Conservation (phyloP, 106 monocot species). For the Dendrobium officinale region DNA sequence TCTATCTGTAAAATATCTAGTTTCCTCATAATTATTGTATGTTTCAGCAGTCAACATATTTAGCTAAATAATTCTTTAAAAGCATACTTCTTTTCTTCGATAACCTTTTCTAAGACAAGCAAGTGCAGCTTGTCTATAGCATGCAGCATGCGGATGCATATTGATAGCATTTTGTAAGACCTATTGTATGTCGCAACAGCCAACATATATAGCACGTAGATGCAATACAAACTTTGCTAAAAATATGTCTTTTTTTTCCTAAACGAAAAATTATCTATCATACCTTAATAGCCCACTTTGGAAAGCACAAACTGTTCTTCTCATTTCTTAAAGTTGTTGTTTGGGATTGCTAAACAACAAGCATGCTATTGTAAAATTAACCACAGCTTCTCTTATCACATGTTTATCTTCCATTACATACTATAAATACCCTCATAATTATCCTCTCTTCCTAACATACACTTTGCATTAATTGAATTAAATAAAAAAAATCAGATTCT, state of each 20-base stretch:
- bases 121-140: too few relatives aligned
- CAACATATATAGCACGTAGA: not conserved
- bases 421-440: too few relatives aligned
- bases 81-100: not conserved
- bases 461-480: too few relatives aligned
- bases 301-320: not conserved
- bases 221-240: not conserved
- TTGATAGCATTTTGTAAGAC: too few relatives aligned
- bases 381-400: not conserved
- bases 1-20: not conserved
- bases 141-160: too few relatives aligned
- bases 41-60: not conserved
- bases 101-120: not conserved
- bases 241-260: not conserved
- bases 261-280: not conserved
- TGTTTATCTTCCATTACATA: not conserved
- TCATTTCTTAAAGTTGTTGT: not conserved
- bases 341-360: not conserved
- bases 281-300: not conserved
- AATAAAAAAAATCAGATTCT: too few relatives aligned
- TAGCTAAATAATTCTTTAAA: not conserved
- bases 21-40: not conserved
- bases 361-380: not conserved
- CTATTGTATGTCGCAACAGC: too few relatives aligned
- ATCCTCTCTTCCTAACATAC: too few relatives aligned